Evolutionary conservation across 208 protist genomes (phyloP).

Genomic region (Trypanosoma cruzi): DNA sequence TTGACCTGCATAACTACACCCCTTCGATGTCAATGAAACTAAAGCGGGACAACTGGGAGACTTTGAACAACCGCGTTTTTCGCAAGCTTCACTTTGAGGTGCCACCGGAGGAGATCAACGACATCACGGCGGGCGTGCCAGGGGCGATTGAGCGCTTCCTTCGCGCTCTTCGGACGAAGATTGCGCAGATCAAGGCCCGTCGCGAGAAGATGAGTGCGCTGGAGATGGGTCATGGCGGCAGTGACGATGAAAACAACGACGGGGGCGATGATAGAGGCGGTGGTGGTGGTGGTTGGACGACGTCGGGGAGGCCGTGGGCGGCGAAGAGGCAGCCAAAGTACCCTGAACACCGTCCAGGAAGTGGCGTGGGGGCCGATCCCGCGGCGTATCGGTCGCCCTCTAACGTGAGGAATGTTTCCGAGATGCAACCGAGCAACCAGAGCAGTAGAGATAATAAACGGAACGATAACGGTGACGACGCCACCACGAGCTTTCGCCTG

Average conservation of each 20-base stretch:
- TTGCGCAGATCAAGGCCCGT: slow-evolving; percentile 79
- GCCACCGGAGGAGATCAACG: slow-evolving; percentile 86
- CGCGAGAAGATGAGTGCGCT: slow-evolving; percentile 34
- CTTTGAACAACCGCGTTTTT: slow-evolving; percentile 95
- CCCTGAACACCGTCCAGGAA: not conserved
- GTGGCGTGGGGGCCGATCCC: not conserved
- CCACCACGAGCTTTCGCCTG: slow-evolving; percentile 33
- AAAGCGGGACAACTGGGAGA: slow-evolving; percentile 98
- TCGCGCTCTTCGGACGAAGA: slow-evolving; percentile 90
- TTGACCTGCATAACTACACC: slow-evolving; percentile 99
- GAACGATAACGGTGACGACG: slow-evolving; percentile 11
- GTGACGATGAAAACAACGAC: not conserved
- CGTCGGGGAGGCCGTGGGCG: not conserved
- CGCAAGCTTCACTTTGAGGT: slow-evolving; percentile 94
- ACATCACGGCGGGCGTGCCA: slow-evolving; percentile 87
- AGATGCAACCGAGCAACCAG: not conserved
- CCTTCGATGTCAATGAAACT: slow-evolving; percentile 84
- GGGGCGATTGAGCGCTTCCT: slow-evolving; percentile 95
- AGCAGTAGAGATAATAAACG: slow-evolving; percentile 13
- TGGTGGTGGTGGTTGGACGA: not conserved
- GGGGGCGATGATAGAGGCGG: not conserved
- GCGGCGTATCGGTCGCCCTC: not conserved
- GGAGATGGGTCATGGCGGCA: not conserved
- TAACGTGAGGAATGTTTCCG: not conserved
- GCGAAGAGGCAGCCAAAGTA: no score